Base-by-base conservation (phyloP, 208 protist genomes). In the Lotmaria passim region DNA sequence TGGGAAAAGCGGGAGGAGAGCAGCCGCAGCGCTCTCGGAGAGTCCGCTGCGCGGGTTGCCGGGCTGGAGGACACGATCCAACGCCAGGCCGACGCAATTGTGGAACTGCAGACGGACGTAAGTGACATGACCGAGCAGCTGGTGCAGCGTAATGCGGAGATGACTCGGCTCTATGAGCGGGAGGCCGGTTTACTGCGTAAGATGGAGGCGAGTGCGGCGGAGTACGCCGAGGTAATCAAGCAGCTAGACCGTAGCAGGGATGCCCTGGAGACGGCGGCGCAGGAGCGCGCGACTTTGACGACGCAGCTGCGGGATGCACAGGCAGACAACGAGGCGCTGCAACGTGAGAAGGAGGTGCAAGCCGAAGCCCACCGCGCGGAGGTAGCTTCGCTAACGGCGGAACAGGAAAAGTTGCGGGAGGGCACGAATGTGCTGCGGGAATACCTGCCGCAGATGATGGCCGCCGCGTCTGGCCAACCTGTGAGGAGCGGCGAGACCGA, bases 181-280 rank as follows among this genome's bases (percentile, higher is more conserved):
- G 52, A 52, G n/a, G 51, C 39, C 0, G 41, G 30, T 10, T 17
- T 58, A 36, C 31, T 53, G 70, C 52, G 60, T 8, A 77, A 86
- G 44, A 51, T 86, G 15, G 76, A 87, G 23, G 41, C 60, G 34
- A 82, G 78, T 69, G 71, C 73, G 4, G 39, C 47, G 11, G 82
- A 87, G 30, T 79, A 84, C 66, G 71, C 73, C 0, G 74, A 80
- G 0, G 82, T 69, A 0, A 64, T 86, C 39, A 67, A 78, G 63
- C 67, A 85, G 53, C 43, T 92, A 48, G 83, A 89, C 57, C 73
- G 87, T 43, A 83, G 86, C 51, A 69, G 81, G 11, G 52, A 30
- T 4, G 56, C 82, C 17, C 74, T 89, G 14, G 83, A 86, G 48
- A 51, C 71, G 3, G 67, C 86, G 23, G 80, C 75, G 3, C 68